Conservation (phyloP, 129 eudicot genomes). For the Erigeron canadensis region DNA sequence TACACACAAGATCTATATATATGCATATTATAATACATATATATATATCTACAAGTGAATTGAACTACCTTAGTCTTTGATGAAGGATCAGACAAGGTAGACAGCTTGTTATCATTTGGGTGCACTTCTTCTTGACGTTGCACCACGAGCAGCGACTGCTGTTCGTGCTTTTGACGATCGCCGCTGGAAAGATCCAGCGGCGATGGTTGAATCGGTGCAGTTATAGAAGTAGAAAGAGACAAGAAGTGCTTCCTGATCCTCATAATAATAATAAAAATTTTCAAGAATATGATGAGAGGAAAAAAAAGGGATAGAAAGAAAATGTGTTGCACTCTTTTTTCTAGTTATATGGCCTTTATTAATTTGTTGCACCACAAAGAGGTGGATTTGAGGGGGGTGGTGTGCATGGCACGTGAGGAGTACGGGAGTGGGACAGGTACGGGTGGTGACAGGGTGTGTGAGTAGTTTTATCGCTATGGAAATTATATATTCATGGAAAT, state of each 20-base stretch:
- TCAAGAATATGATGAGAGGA: conserved; percentile 24
- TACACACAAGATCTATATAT: conserved; percentile 23
- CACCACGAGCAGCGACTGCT: conserved; percentile 33
- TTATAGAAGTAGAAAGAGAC: conserved; percentile 33
- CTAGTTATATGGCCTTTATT: conserved; percentile 63
- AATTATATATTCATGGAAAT: no score
- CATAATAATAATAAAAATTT: conserved; percentile 35
- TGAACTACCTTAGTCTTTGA: conserved; percentile 16
- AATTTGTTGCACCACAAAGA: conserved; percentile 86
- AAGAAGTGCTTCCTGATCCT: conserved; percentile 76
- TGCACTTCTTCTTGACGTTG: conserved; percentile 35
- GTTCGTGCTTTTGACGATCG: conserved; percentile 32
- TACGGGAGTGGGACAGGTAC: conserved; percentile 44
- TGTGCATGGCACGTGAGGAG: conserved; percentile 41
- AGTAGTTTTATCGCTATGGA: conserved; percentile 21
- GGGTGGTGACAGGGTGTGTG: conserved; percentile 46
- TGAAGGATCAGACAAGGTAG: conserved; percentile 53
- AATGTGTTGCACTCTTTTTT: neutral
- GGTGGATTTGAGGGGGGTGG: conserved; percentile 28
- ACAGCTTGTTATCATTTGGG: conserved; percentile 31
- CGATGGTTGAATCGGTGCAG: conserved; percentile 6
- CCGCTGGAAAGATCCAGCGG: conserved; percentile 47
- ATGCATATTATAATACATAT: conserved; percentile 23
- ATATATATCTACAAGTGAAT: neutral
- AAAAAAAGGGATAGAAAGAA: neutral